Conservation (phyloP, 2,329 filamentous ascomycete species). For the Phyllachora maydis region DNA sequence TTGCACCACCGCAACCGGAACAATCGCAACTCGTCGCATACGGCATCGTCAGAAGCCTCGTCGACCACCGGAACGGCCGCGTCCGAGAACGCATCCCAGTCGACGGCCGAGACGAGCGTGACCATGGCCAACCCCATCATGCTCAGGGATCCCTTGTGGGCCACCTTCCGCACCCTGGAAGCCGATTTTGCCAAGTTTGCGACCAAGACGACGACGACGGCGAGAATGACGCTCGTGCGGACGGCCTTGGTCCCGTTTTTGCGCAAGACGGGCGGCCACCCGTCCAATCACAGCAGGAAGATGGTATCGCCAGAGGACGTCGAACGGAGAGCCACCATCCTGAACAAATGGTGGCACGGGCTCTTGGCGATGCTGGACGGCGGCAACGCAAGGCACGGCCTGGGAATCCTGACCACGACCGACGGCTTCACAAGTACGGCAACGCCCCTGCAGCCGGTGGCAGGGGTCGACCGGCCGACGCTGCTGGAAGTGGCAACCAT, state of each 20-base stretch:
- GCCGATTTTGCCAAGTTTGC: conserved; percentile 35
- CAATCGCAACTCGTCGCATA: conserved; percentile 7
- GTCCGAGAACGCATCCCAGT: conserved; percentile 11
- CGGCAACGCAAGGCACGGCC: conserved; percentile 11
- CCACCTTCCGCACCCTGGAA: conserved; percentile 31
- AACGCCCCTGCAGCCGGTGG: conserved; percentile 37
- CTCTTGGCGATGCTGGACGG: conserved; percentile 63
- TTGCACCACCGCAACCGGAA: too few species aligned
- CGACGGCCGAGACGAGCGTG: conserved; percentile 22
- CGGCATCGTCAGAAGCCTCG: conserved; percentile 8
- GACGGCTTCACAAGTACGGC: conserved; percentile 4
- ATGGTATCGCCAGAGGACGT: conserved; percentile 56
- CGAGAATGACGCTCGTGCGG: conserved; percentile 55
- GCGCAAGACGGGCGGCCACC: conserved; percentile 43
- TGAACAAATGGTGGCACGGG: conserved; percentile 82
- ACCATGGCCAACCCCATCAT: conserved; percentile 20
- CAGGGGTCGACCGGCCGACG: conserved; percentile 63
- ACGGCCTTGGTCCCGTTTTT: conserved; percentile 58
- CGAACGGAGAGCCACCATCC: conserved; percentile 55
- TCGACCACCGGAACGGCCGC: conserved; percentile 8
- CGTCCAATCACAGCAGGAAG: conserved; percentile 32
- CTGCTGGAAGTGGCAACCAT: conserved; percentile 61
- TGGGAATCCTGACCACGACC: conserved; percentile 16
- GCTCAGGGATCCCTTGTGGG: conserved; percentile 37
- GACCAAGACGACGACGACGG: conserved; percentile 38